Evolutionary conservation across 768 basidiomycete genomes (phyloP).

Genomic region (Auricularia heimuer): DNA sequence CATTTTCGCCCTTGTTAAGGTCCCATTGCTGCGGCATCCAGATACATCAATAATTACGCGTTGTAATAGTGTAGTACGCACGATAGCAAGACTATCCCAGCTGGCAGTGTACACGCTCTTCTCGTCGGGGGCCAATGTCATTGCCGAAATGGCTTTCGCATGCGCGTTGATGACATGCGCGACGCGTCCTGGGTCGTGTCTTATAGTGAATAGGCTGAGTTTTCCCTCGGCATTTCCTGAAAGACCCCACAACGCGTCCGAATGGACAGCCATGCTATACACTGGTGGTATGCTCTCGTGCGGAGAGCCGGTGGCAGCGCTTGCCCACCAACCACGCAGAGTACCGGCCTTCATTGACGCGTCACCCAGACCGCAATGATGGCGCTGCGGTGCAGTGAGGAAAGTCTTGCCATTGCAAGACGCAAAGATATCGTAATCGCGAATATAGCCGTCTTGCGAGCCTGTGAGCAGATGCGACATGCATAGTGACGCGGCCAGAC

Average conservation of each 20-base stretch:
- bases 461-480: slow-evolving; percentile 86
- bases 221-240: slow-evolving; percentile 88
- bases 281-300: slow-evolving; percentile 50
- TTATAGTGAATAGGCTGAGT: slow-evolving; percentile 86
- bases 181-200: slow-evolving; percentile 81
- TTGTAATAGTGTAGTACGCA: slow-evolving; percentile 29
- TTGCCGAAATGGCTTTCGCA: slow-evolving; percentile 72
- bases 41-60: slow-evolving; percentile 4
- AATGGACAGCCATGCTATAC: slow-evolving; percentile 84
- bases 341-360: slow-evolving; percentile 86
- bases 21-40: slow-evolving; percentile 78
- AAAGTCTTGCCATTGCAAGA: slow-evolving; percentile 82
- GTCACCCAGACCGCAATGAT: slow-evolving; percentile 85
- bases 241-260: slow-evolving; percentile 87
- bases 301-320: background rate
- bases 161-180: slow-evolving; percentile 69
- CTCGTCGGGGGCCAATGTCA: slow-evolving; percentile 73
- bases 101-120: slow-evolving; percentile 82
- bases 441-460: slow-evolving; percentile 87
- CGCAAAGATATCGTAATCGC: slow-evolving; percentile 84
- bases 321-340: slow-evolving; percentile 72
- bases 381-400: slow-evolving; percentile 79
- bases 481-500: slow-evolving; percentile 77
- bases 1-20: slow-evolving; percentile 76
- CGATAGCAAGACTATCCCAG: slow-evolving; percentile 87